Evolutionary conservation across 1,284 basidiomycete species (phyloP), one percentile per base, ranked within the genome.

Genomic region (Macrocystidia cucumis): DNA sequence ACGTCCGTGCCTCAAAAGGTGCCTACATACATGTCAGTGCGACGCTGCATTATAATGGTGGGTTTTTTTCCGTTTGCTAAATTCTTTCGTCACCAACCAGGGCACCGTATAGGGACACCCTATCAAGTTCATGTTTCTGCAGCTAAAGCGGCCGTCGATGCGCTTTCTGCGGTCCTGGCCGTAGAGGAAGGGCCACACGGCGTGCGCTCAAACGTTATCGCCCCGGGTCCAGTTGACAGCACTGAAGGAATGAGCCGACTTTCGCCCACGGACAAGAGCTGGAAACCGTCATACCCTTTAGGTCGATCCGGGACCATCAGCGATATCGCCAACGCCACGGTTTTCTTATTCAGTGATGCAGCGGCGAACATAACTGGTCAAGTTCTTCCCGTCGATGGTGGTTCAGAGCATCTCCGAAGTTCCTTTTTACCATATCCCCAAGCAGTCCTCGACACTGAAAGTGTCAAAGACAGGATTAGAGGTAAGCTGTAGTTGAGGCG

Each of bases 141-240:
- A 9, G 95, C 95, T 13, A 98, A 98, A 62, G 93, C 93, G 0
- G 95, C 78, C 6, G 78, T 98, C 22, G 93, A 98, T 52, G 91
- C 92, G 0, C 63, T 93, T 3, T 86, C 81, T 37, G 67, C 75
- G 6, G 90, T 89, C 2, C 62, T 97, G 14, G 91, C 93, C 0
- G 78, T 96, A 9, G 93, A 97, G 59, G 90, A 96, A 63, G 93
- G 91, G 1, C 93, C 92, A 4, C 74, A 81, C 47, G 95, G 93
- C n/a, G 80, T 98, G 22, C 80, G 93, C 35, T 89, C 87, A 24
- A 97, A 97, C 55, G 85, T 95, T 35, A 84, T 96, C 48, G 79
- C 91, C 0, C 92, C 92, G 3, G 92, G 85, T 1, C 83, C 89
- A 6, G 95, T 97, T 42, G 71, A 60, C 2, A 78, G 72, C 13